A percentile compares a stretch with the other conserved stretches of the same genome.
Evolutionary conservation across 148 eudicot species (phyloP).

Genomic region (Salicornia ramosissima): DNA sequence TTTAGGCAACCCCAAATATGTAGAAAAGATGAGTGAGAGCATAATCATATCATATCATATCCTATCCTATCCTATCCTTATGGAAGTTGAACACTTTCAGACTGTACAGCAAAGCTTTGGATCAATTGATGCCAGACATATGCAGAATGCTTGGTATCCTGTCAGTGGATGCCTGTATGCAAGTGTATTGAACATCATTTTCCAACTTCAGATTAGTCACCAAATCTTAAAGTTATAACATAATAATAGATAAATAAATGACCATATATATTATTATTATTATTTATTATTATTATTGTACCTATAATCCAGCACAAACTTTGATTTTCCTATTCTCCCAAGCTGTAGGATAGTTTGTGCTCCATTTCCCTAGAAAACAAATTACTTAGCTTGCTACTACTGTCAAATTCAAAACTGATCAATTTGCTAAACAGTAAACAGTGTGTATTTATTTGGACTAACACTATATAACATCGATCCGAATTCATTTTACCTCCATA

Average conservation of each 20-base stretch:
- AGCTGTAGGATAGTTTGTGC: slow-evolving; percentile 76
- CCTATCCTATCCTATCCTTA: too few species aligned
- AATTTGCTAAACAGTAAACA: too few species aligned
- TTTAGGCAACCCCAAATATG: background rate
- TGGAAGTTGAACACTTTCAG: slow-evolving; percentile 30
- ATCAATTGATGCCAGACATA: slow-evolving; percentile 86
- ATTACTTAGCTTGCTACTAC: background rate
- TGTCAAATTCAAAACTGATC: too few species aligned
- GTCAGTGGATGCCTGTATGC: slow-evolving; percentile 76
- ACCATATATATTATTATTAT: too few species aligned
- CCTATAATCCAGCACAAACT: slow-evolving; percentile 90
- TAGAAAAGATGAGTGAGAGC: too few species aligned
- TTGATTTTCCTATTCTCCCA: slow-evolving; percentile 63
- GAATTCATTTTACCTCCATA: slow-evolving; percentile 50
- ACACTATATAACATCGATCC: too few species aligned
- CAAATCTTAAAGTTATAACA: background rate
- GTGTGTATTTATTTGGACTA: background rate
- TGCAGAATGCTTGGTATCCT: slow-evolving; percentile 91
- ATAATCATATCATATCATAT: too few species aligned
- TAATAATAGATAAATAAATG: background rate
- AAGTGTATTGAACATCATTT: too few species aligned
- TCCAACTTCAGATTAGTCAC: background rate
- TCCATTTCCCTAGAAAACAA: slow-evolving; percentile 48
- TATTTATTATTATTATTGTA: too few species aligned
- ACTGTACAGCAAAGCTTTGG: slow-evolving; percentile 87